These are phyloP conservation scores for Nicotiana attenuata DNA, from an alignment of 257 asterid genomes.

Conservation along the genomic window DNA sequence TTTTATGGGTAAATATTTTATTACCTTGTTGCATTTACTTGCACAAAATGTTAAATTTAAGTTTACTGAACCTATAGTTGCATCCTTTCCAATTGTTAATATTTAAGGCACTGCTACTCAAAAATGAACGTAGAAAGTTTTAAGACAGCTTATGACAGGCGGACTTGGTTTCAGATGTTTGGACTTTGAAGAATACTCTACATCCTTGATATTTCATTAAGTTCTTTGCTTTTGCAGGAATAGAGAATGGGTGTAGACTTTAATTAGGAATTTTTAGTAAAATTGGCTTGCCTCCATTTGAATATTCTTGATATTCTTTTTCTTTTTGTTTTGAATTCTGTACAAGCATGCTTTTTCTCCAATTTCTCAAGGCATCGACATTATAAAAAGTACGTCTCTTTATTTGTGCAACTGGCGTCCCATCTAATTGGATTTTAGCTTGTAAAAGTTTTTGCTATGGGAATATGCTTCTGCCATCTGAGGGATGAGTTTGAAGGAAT, in stretches of 20 bases:
- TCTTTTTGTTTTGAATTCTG: not conserved
- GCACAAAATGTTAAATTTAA: not conserved
- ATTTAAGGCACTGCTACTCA: not conserved
- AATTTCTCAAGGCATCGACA: not conserved
- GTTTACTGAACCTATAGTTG: not conserved
- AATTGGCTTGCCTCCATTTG: not conserved
- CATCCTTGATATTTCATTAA: not conserved
- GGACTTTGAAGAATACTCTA: not conserved
- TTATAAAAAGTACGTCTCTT: not conserved
- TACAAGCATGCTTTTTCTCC: not conserved
- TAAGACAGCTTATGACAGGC: not conserved
- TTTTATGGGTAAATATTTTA: not conserved
- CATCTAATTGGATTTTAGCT: not conserved
- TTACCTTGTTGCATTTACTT: not conserved
- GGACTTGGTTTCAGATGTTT: not conserved
- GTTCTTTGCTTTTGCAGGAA: not conserved
- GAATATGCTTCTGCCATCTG: not conserved
- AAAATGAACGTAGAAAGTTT: not conserved
- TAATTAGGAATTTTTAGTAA: not conserved
- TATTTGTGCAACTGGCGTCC: not conserved
- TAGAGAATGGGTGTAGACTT: not conserved
- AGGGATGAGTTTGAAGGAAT: not conserved
- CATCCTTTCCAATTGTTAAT: not conserved
- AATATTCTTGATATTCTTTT: not conserved
- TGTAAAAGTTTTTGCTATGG: not conserved